phyloP scores from a whole-genome alignment of 345 rosid genomes.

The Hibiscus tridactylites region DNA sequence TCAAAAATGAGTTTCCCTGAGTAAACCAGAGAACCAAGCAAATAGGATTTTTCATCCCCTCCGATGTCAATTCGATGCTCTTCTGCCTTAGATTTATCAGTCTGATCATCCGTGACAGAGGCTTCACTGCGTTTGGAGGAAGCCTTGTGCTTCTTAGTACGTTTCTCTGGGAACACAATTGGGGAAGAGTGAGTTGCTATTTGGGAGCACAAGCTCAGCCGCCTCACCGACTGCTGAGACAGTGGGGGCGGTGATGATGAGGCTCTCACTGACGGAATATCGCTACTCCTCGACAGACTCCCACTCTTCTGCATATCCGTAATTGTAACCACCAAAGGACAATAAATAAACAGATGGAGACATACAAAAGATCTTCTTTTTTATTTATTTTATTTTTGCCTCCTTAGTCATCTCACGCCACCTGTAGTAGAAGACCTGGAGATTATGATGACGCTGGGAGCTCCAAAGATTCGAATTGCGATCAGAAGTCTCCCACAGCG shows the following conservation, averaged over 20 bases:
- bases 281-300: conserved; percentile 26
- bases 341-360: conserved; percentile 20
- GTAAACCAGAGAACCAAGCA: conserved; percentile 65
- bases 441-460: background rate
- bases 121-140: conserved; percentile 34
- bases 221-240: conserved; percentile 51
- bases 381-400: background rate
- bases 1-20: conserved; percentile 71
- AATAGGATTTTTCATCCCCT: conserved; percentile 86
- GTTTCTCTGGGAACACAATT: conserved; percentile 81
- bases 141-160: conserved; percentile 63
- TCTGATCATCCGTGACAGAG: conserved; percentile 24
- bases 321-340: conserved; percentile 14
- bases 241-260: conserved; percentile 16
- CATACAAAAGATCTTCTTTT: conserved; percentile 19
- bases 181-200: conserved; percentile 72
- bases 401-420: background rate
- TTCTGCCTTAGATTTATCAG: conserved; percentile 37
- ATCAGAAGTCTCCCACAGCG: background rate
- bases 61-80: conserved; percentile 70
- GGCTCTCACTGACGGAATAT: conserved; percentile 16
- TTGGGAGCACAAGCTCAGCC: conserved; percentile 80
- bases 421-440: background rate
- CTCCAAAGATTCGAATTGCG: background rate
- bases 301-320: conserved; percentile 49